Conservation (phyloP, 2,329 filamentous ascomycete genomes). For the Setomelanomma holmii region DNA sequence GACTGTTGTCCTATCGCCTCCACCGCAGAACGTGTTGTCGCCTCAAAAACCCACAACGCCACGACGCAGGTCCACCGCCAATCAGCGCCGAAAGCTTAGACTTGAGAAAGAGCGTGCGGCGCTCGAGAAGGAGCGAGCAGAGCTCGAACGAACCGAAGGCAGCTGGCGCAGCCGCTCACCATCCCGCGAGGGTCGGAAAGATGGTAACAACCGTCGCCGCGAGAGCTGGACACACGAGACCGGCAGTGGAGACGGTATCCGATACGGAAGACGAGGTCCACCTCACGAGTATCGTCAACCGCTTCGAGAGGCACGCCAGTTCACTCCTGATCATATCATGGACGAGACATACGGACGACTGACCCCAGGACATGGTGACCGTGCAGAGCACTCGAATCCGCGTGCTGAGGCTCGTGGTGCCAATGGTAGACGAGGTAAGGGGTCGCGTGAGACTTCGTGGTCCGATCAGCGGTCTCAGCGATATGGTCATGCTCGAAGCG, state of each 20-base stretch:
- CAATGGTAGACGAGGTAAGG: not conserved
- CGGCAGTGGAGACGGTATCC: not conserved
- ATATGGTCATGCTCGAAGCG: not conserved
- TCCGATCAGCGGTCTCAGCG: not conserved
- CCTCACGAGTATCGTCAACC: not conserved
- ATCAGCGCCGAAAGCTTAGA: not conserved
- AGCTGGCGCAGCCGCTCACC: not conserved
- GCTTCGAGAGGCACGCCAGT: not conserved
- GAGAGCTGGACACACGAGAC: not conserved
- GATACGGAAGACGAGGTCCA: not conserved
- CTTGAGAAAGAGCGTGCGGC: not conserved
- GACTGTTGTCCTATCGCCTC: not conserved
- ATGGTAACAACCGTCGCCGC: not conserved
- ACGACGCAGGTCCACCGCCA: not conserved
- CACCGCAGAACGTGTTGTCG: not conserved
- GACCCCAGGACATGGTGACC: not conserved
- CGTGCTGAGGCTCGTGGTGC: not conserved
- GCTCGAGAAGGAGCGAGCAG: not conserved
- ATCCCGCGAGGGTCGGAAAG: not conserved
- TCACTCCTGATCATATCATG: slow-evolving; percentile 1
- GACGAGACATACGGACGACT: slow-evolving; percentile 1
- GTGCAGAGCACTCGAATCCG: not conserved
- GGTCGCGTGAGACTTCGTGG: not conserved
- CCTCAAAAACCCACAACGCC: not conserved
- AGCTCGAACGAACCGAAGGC: not conserved